phyloP scores from a whole-genome alignment of 1,284 basidiomycete genomes.

The Ustilago lituana region DNA sequence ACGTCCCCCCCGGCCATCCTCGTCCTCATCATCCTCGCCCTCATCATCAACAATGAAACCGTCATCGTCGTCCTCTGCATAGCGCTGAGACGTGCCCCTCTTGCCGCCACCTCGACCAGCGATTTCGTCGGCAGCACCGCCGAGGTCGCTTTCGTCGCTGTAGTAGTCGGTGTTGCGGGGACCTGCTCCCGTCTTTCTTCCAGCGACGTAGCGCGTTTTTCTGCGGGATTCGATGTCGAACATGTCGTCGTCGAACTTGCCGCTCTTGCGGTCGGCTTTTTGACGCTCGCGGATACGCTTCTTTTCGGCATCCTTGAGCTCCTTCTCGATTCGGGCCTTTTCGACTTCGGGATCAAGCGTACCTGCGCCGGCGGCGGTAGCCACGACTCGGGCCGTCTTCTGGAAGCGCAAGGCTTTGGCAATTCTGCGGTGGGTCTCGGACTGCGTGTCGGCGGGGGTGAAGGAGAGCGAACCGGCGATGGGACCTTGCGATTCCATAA shows the following conservation, averaged over 20 bases:
- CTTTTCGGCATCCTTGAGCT: conserved; percentile 62
- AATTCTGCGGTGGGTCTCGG: conserved; percentile 85
- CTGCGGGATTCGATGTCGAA: conserved; percentile 48
- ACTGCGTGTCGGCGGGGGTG: conserved; percentile 86
- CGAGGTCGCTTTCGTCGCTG: conserved; percentile 57
- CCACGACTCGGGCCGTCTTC: conserved; percentile 76
- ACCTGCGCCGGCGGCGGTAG: conserved; percentile 43
- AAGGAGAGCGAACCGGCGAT: conserved; percentile 84
- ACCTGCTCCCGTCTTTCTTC: conserved; percentile 42
- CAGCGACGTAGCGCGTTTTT: conserved; percentile 29
- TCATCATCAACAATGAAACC: conserved; percentile 62
- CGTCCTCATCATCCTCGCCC: conserved; percentile 50
- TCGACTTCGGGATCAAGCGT: conserved; percentile 72
- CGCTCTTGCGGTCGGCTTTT: conserved; percentile 46
- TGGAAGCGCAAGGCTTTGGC: conserved; percentile 84
- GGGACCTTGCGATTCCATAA: conserved; percentile 83
- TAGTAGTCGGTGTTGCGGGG: conserved; percentile 53
- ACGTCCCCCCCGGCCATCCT: conserved; percentile 22
- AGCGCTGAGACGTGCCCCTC: conserved; percentile 25
- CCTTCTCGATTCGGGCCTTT: conserved; percentile 69
- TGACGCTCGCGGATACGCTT: conserved; percentile 55
- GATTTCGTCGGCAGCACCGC: conserved; percentile 29
- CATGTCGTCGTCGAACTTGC: conserved; percentile 56
- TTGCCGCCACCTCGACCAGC: conserved; percentile 35
- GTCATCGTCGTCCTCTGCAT: conserved; percentile 61